These are phyloP conservation scores for Stephanodiscus minutulus DNA, from an alignment of 108 stramenopile species.

Conservation along the genomic window DNA sequence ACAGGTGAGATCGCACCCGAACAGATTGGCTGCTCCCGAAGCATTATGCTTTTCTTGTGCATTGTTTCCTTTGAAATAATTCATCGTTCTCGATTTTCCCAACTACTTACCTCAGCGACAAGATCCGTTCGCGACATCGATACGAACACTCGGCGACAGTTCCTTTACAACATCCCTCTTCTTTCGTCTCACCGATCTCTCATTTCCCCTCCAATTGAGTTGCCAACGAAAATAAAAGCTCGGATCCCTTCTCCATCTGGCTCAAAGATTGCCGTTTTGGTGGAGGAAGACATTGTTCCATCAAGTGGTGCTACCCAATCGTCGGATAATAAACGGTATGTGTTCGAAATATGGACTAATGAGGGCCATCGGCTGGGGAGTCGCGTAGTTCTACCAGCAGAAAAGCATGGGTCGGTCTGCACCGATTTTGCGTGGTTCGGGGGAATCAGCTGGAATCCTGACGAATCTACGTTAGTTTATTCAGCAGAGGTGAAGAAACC, in stretches of 20 bases:
- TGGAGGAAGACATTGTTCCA: conserved; percentile 30
- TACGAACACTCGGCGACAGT: conserved; percentile 53
- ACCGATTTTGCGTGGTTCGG: conserved; percentile 72
- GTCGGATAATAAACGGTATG: conserved; percentile 22
- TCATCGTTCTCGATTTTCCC: neutral
- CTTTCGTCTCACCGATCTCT: conserved; percentile 1
- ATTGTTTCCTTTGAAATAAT: neutral
- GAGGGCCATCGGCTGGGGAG: conserved; percentile 46
- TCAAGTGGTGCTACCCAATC: conserved; percentile 12
- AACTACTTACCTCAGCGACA: conserved; percentile 29
- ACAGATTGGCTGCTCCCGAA: neutral
- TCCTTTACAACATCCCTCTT: conserved; percentile 59
- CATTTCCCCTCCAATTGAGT: conserved; percentile 55
- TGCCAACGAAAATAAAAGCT: conserved; percentile 56
- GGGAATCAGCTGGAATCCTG: conserved; percentile 58
- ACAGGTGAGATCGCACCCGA: conserved; percentile 13
- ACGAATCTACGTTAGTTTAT: conserved; percentile 70
- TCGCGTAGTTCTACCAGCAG: conserved; percentile 52
- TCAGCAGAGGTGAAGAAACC: conserved; percentile 64
- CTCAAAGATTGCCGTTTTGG: conserved; percentile 58
- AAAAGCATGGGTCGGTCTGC: conserved; percentile 64
- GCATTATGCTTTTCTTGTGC: conserved; percentile 1
- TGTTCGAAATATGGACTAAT: conserved; percentile 75
- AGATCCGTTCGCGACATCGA: conserved; percentile 80
- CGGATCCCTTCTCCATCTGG: conserved; percentile 75